A percentile compares a stretch with the other conserved stretches of the same genome.
Evolutionary conservation across 495 filamentous ascomycete genomes (phyloP).

Genomic region (Aspergillus egyptiacus): DNA sequence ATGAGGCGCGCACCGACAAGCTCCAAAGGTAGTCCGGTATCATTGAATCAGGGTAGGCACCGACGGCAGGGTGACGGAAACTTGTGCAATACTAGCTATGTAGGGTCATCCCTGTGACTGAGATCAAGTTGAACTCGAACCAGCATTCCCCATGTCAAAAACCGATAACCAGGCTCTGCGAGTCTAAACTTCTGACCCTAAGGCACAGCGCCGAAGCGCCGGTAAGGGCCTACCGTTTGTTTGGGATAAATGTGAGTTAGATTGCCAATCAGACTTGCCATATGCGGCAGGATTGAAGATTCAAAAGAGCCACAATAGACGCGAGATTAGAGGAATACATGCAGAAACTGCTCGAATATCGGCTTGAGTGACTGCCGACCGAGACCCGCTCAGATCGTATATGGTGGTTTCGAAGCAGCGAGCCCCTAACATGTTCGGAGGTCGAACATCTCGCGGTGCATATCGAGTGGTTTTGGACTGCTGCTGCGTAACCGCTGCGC

Average conservation of each 20-base stretch:
- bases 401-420: slow-evolving; percentile 17
- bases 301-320: slow-evolving; percentile 3
- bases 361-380: slow-evolving; percentile 7
- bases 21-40: neutral
- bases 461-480: slow-evolving; percentile 12
- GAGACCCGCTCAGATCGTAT: slow-evolving; percentile 9
- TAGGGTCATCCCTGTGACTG: neutral
- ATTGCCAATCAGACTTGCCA: slow-evolving; percentile 4
- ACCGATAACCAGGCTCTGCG: neutral
- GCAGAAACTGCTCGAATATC: slow-evolving; percentile 14
- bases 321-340: slow-evolving; percentile 8
- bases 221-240: slow-evolving; percentile 5
- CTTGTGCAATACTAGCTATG: neutral
- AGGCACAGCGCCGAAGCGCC: slow-evolving; percentile 2
- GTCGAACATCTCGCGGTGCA: slow-evolving; percentile 12
- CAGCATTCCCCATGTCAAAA: neutral
- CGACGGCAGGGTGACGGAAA: too few relatives aligned
- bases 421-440: slow-evolving; percentile 19
- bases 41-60: slow-evolving; percentile 1
- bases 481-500: slow-evolving; percentile 24
- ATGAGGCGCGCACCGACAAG: neutral
- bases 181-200: neutral
- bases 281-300: slow-evolving; percentile 7
- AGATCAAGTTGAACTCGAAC: neutral
- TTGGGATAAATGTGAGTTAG: slow-evolving; percentile 5